A percentile compares a stretch with the other conserved stretches of the same genome.
Conservation (phyloP, 1,139 yeast genomes). For the Arxiozyma telluris region DNA sequence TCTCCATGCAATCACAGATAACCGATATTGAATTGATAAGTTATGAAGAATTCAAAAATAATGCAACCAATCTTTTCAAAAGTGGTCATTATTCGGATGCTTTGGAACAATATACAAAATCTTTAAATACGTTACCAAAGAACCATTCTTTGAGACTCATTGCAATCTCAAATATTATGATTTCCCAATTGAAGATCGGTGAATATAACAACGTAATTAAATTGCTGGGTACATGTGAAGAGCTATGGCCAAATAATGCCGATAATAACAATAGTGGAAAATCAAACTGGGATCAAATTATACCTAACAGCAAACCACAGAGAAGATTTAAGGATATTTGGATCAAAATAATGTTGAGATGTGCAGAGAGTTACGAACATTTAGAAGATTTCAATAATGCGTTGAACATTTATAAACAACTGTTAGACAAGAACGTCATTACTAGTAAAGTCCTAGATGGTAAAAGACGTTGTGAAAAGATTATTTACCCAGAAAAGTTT, state of each 20-base stretch:
- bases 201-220: constrained; percentile 55
- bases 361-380: constrained; percentile 80
- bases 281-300: constrained; percentile 29
- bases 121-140: constrained; percentile 54
- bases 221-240: neutral
- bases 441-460: constrained; percentile 68
- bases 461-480: constrained; percentile 64
- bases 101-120: constrained; percentile 47
- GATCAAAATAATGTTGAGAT: constrained; percentile 56
- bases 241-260: neutral
- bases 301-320: constrained; percentile 39
- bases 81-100: constrained; percentile 80
- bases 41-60: constrained; percentile 31
- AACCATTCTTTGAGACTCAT: constrained; percentile 61
- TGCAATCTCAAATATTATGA: constrained; percentile 67
- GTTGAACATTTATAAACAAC: constrained; percentile 46
- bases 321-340: constrained; percentile 64
- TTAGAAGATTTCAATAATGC: constrained; percentile 63
- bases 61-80: constrained; percentile 56
- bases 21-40: neutral
- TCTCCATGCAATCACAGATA: neutral
- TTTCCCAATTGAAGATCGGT: constrained; percentile 64
- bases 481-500: constrained; percentile 41
- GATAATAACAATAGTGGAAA: constrained; percentile 42
- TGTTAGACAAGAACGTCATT: constrained; percentile 60